A percentile compares a stretch with the other conserved stretches of the same genome.
Conservation (phyloP, 2,329 filamentous ascomycete species). For the Penicillium sp. region DNA sequence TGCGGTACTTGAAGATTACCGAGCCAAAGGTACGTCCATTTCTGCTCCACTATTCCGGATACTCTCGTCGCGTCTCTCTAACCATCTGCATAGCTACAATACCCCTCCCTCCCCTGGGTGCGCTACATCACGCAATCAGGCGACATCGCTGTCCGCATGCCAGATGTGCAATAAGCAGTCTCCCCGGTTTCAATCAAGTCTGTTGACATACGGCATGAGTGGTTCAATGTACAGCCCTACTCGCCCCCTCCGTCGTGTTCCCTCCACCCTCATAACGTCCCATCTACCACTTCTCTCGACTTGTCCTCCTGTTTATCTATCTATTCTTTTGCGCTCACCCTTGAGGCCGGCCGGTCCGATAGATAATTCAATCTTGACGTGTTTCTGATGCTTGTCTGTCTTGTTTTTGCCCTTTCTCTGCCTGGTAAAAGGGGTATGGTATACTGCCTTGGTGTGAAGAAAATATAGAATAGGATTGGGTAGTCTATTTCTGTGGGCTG, state of each 20-base stretch:
- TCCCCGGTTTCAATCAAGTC: slow-evolving; percentile 1
- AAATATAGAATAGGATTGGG: no score
- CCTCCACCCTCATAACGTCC: slow-evolving; percentile 1
- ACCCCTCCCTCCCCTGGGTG: slow-evolving; percentile 95
- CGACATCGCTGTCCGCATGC: slow-evolving; percentile 90
- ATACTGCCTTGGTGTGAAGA: no score
- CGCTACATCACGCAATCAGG: slow-evolving; percentile 98
- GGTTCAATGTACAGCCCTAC: slow-evolving; percentile 25
- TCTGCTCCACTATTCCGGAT: slow-evolving; percentile 2
- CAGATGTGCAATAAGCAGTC: slow-evolving; percentile 70
- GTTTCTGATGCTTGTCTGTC: slow-evolving; percentile 1
- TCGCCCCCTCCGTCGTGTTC: no score
- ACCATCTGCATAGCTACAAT: slow-evolving; percentile 73
- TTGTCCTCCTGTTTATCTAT: slow-evolving; percentile 6
- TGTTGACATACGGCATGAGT: slow-evolving; percentile 10
- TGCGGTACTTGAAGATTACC: slow-evolving; percentile 97
- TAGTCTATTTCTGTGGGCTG: no score
- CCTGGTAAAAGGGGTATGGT: no score
- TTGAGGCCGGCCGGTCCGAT: slow-evolving; percentile 31
- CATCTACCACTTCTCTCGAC: slow-evolving; percentile 3
- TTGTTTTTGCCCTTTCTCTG: slow-evolving; percentile 3
- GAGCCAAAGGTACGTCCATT: slow-evolving; percentile 92
- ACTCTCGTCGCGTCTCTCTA: not conserved
- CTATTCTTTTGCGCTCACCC: slow-evolving; percentile 15
- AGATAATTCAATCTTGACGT: slow-evolving; percentile 26